phyloP scores from a whole-genome alignment of 179 eudicot species.

The Silene coronaria region DNA sequence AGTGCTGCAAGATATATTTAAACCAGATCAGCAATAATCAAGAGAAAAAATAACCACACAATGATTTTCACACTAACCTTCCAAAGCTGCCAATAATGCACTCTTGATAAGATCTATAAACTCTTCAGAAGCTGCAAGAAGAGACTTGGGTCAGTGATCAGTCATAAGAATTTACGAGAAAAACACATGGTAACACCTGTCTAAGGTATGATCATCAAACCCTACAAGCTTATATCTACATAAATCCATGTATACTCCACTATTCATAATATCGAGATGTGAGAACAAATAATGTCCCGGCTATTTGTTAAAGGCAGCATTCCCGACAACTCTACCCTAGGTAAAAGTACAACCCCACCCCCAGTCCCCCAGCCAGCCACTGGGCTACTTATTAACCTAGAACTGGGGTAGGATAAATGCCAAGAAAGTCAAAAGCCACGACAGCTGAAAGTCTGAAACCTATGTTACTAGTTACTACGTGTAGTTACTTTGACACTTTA shows the following conservation, averaged over 20 bases:
- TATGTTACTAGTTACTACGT: slow-evolving; percentile 5
- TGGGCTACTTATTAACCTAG: background rate
- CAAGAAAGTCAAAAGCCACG: background rate
- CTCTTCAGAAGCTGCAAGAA: slow-evolving; percentile 84
- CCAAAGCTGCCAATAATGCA: slow-evolving; percentile 85
- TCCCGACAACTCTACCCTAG: background rate
- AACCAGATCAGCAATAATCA: slow-evolving; percentile 8
- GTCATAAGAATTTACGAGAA: background rate
- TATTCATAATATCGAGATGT: too few relatives aligned
- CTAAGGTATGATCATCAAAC: background rate
- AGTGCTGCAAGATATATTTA: slow-evolving; percentile 47
- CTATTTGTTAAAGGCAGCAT: background rate
- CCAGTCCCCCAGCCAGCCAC: background rate
- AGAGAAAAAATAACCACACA: background rate
- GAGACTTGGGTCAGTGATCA: slow-evolving; percentile 10
- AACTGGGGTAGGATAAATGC: background rate
- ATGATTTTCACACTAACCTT: slow-evolving; percentile 46
- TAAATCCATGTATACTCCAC: too few relatives aligned
- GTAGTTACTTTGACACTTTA: background rate
- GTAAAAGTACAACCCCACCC: background rate
- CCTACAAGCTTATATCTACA: background rate
- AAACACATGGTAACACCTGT: background rate
- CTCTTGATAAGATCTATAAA: slow-evolving; percentile 89
- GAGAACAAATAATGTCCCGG: too few relatives aligned
- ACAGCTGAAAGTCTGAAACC: background rate